A percentile compares a stretch with the other conserved stretches of the same genome.
Conservation (phyloP, 2,329 filamentous ascomycete genomes). For the Coniochaeta ligniaria region DNA sequence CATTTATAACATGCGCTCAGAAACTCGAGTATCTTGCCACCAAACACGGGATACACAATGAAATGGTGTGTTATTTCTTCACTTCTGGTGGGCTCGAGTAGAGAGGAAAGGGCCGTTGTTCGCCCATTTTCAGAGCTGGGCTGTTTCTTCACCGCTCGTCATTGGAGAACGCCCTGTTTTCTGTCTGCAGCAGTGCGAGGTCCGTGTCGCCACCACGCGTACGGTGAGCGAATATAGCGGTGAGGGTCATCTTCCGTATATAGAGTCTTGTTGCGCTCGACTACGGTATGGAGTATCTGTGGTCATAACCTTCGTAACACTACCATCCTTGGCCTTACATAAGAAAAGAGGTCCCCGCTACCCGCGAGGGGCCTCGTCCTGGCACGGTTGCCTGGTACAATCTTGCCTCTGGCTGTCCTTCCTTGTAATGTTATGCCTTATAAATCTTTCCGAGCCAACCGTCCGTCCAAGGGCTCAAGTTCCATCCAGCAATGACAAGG, state of each 20-base stretch:
- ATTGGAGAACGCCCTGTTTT: neutral
- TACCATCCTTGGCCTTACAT: neutral
- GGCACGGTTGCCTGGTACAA: neutral
- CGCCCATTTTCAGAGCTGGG: neutral
- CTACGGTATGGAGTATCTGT: neutral
- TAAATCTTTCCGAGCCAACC: neutral
- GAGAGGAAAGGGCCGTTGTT: neutral
- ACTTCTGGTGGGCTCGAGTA: neutral
- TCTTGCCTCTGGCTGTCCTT: neutral
- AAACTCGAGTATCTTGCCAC: neutral
- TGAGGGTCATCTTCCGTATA: neutral
- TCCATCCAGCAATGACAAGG: neutral
- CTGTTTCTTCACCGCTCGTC: neutral
- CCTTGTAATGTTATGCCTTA: neutral
- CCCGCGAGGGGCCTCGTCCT: neutral
- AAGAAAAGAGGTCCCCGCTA: neutral
- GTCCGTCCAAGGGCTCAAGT: neutral
- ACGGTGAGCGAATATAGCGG: neutral
- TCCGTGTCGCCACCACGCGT: neutral
- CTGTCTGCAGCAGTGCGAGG: neutral
- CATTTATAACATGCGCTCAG: neutral
- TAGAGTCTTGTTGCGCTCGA: neutral
- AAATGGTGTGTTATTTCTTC: neutral
- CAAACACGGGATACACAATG: neutral
- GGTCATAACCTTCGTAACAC: neutral